Base-by-base conservation (phyloP, 495 filamentous ascomycete species). In the Tuber magnatum region DNA sequence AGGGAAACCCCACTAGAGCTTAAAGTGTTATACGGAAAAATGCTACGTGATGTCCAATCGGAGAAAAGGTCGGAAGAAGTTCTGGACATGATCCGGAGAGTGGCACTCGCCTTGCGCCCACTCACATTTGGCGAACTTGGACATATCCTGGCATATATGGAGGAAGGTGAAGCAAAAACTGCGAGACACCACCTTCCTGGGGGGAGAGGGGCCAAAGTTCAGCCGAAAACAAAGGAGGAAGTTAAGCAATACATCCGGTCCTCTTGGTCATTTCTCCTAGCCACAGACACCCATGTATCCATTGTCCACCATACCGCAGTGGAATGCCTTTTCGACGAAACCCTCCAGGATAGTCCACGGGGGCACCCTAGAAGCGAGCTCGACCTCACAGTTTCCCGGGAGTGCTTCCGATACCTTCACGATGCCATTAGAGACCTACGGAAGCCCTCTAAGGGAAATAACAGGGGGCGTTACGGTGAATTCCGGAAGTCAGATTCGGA, bases 111-210 rank as follows among this genome's bases (percentile, higher is more conserved):
- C 46, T 48, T 48, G 46, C 46, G 46, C 20, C 46, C 46, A 24
- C 24, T 56, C 51, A 56, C 24, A 28, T 56, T 56, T 14, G 10
- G 8, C 51, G 51, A 56, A 28, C 7, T 48, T 8, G 46, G 46
- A 7, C 6, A 48, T 24, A 48, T 9, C 20, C 46, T 48, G 20
- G 22, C 22, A 24, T 9, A 0, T 9, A 24, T 48, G 7, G 46
- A 48, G 8, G 46, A 48, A 48, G 8, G 3, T 7, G 39, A 40
- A 12, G 1, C 24, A 48, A 24, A 24, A 24, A 2, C 7, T 24
- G 1, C 0, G 20, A 5, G 24, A 24, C 20, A 24, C 6, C 20
- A 0, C 20, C 0, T 6, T 24, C 0, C 0, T 6, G 22, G 22
- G 46, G 46, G 4, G 22, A 9, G 1, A 0, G 1, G 7, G 20